A percentile compares a stretch with the other conserved stretches of the same genome.
Conservation (phyloP, 2,329 filamentous ascomycete genomes). For the Penicillium sp. region DNA sequence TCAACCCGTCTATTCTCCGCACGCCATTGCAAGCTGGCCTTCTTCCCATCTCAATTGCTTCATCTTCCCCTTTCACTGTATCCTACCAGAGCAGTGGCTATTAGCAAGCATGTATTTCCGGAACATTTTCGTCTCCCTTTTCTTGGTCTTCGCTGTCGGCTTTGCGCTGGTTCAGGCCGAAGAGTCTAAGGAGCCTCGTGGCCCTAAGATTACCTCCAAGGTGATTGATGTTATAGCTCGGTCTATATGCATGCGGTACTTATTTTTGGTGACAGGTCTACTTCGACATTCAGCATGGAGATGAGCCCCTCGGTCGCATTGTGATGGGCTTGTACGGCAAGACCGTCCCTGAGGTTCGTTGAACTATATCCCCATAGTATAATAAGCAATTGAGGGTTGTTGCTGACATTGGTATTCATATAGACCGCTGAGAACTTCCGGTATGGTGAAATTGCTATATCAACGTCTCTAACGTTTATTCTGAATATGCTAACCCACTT, state of each 20-base stretch:
- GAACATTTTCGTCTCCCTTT: slow-evolving; percentile 57
- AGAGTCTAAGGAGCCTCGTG: slow-evolving; percentile 60
- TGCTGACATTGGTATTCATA: slow-evolving; percentile 13
- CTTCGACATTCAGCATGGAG: slow-evolving; percentile 64
- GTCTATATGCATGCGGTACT: slow-evolving; percentile 7
- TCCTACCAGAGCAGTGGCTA: slow-evolving; percentile 19
- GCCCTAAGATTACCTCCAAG: slow-evolving; percentile 94
- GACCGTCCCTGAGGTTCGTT: slow-evolving; percentile 60
- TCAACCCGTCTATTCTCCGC: slow-evolving; percentile 15
- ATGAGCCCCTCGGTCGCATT: slow-evolving; percentile 59
- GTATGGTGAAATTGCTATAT: slow-evolving; percentile 31
- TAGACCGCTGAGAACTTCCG: slow-evolving; percentile 66
- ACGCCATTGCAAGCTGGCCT: slow-evolving; percentile 40
- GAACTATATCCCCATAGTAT: slow-evolving; percentile 10
- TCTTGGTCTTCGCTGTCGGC: slow-evolving; percentile 71
- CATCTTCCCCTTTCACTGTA: slow-evolving; percentile 16
- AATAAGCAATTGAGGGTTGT: slow-evolving; percentile 6
- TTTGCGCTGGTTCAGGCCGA: slow-evolving; percentile 69
- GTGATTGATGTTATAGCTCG: slow-evolving; percentile 40
- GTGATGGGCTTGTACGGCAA: slow-evolving; percentile 66
- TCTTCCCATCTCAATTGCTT: slow-evolving; percentile 13
- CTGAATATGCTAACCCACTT: slow-evolving; percentile 9
- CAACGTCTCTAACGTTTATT: background rate
- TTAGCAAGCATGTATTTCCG: slow-evolving; percentile 35
- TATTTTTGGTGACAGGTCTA: slow-evolving; percentile 50